phyloP scores from a whole-genome alignment of 768 basidiomycete species.

The Kwoniella mangroviensis region DNA sequence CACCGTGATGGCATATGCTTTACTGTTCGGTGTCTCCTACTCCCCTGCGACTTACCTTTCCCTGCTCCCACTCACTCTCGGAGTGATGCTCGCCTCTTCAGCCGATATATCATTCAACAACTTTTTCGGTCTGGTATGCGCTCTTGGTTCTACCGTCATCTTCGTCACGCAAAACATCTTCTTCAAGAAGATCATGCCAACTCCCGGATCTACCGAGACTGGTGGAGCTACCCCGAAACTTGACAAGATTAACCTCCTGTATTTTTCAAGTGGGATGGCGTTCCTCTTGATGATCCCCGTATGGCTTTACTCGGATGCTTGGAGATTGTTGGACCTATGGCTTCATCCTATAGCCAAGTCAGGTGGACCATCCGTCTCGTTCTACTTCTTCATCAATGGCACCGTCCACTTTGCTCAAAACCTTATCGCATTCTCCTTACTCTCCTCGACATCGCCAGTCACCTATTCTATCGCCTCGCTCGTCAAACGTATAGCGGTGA shows the following conservation, averaged over 20 bases:
- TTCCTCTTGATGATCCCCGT: constrained; percentile 95
- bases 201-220: constrained; percentile 45
- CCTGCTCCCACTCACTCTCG: constrained; percentile 88
- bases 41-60: constrained; percentile 88
- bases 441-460: constrained; percentile 94
- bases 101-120: constrained; percentile 90
- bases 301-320: constrained; percentile 88
- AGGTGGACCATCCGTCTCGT: constrained; percentile 67
- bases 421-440: constrained; percentile 94
- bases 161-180: constrained; percentile 99
- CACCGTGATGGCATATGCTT: constrained; percentile 92
- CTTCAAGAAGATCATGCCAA: constrained; percentile 97
- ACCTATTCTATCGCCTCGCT: constrained; percentile 98
- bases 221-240: constrained; percentile 67
- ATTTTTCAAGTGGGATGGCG: constrained; percentile 92
- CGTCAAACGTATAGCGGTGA: constrained; percentile 96
- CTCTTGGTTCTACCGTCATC: constrained; percentile 93
- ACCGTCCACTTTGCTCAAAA: constrained; percentile 96
- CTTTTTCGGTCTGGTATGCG: constrained; percentile 82
- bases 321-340: constrained; percentile 65
- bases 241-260: constrained; percentile 93
- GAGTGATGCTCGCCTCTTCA: constrained; percentile 96
- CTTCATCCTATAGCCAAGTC: constrained; percentile 43
- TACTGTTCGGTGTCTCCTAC: constrained; percentile 92
- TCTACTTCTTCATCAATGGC: constrained; percentile 91